Conservation (phyloP, 1,284 basidiomycete species). For the Somion occarium region DNA sequence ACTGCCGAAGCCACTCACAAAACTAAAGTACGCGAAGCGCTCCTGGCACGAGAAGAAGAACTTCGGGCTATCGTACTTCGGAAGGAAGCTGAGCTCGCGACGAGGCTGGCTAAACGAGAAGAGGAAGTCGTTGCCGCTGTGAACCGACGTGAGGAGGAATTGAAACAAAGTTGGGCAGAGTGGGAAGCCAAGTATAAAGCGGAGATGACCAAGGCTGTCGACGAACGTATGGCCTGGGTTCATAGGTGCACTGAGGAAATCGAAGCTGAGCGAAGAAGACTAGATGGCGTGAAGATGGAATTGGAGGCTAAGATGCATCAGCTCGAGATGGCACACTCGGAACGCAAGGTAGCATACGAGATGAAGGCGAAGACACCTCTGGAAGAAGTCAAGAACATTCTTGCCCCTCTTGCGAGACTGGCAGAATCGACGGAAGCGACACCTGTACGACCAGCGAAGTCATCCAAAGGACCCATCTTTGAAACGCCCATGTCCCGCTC, state of each 20-base stretch:
- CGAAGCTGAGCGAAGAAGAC: constrained; percentile 42
- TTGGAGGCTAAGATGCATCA: constrained; percentile 41
- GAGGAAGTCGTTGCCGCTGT: constrained; percentile 58
- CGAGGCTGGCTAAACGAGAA: constrained; percentile 63
- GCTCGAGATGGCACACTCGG: constrained; percentile 33
- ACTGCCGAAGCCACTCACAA: constrained; percentile 41
- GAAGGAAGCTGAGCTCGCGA: constrained; percentile 69
- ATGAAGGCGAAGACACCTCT: constrained; percentile 56
- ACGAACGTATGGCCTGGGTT: constrained; percentile 52
- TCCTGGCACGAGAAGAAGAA: constrained; percentile 63
- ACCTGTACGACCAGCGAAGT: constrained; percentile 16
- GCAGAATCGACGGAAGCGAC: constrained; percentile 20
- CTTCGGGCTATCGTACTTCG: constrained; percentile 58
- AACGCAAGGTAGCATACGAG: constrained; percentile 13
- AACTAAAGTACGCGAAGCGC: constrained; percentile 51
- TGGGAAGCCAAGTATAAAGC: constrained; percentile 52
- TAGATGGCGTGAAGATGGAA: constrained; percentile 41
- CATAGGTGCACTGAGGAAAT: constrained; percentile 47
- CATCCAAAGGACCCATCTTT: constrained; percentile 26
- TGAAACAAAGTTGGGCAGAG: constrained; percentile 47
- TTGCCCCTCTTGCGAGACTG: constrained; percentile 46
- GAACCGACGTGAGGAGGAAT: constrained; percentile 38
- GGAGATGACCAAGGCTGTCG: constrained; percentile 43
- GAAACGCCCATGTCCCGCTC: constrained; percentile 36
- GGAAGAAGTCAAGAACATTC: constrained; percentile 70